Percentiles rank a stretch among this genome's conserved stretches.
Conservation (phyloP, 164 flowering plant genomes). For the Amborella trichopoda region DNA sequence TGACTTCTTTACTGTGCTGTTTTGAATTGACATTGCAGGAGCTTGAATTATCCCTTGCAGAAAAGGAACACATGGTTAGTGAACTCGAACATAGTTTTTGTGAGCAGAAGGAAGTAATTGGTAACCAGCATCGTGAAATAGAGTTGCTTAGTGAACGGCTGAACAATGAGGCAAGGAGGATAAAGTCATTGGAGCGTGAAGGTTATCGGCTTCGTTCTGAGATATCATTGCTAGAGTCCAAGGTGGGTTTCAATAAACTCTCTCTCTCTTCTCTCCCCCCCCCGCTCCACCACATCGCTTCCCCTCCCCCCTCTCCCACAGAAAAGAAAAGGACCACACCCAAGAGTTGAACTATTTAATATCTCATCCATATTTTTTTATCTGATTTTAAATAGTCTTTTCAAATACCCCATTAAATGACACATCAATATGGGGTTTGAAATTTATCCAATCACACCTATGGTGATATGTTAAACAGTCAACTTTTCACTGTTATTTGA, state of each 20-base stretch:
- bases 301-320: no score
- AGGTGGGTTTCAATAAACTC: constrained; percentile 43
- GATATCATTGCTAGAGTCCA: constrained; percentile 79
- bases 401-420: no score
- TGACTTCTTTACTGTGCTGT: background rate
- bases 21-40: constrained; percentile 51
- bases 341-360: no score
- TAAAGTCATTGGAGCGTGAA: constrained; percentile 88
- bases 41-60: constrained; percentile 51
- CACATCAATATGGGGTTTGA: no score
- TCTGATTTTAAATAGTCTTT: no score
- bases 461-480: no score
- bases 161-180: constrained; percentile 54
- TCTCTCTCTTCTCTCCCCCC: no score
- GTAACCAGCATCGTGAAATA: constrained; percentile 52
- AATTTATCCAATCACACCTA: no score
- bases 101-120: constrained; percentile 43
- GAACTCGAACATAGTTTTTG: constrained; percentile 46
- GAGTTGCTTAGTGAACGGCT: constrained; percentile 59
- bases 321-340: no score
- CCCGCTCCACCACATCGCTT: no score
- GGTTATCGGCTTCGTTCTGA: constrained; percentile 82
- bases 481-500: no score
- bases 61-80: constrained; percentile 44
- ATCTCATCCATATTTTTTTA: no score